phyloP scores from a whole-genome alignment of 2,329 filamentous ascomycete genomes.

The Colletotrichum simmondsii region DNA sequence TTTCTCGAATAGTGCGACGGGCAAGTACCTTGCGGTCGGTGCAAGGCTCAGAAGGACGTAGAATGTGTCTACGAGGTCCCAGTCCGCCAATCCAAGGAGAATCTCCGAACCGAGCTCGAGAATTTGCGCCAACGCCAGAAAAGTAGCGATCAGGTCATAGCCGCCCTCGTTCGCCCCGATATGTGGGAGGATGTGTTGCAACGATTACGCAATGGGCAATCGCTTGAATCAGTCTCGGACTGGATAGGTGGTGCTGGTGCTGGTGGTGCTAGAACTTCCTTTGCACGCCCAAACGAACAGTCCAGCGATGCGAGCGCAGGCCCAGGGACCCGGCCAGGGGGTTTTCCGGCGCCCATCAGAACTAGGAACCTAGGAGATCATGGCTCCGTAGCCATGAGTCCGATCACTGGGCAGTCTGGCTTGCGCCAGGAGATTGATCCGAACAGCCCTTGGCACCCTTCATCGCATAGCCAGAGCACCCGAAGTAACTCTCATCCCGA shows the following conservation, averaged over 20 bases:
- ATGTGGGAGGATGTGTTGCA: conserved; percentile 65
- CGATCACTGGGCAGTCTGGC: conserved; percentile 43
- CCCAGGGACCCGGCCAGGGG: conserved; percentile 39
- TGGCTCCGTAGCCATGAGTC: conserved; percentile 39
- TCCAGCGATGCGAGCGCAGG: conserved; percentile 37
- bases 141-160: conserved; percentile 65
- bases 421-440: conserved; percentile 53
- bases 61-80: conserved; percentile 72
- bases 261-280: conserved; percentile 43
- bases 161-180: conserved; percentile 62
- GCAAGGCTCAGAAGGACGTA: conserved; percentile 62
- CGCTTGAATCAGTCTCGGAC: conserved; percentile 65
- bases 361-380: conserved; percentile 22
- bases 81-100: conserved; percentile 72
- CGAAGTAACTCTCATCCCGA: conserved; percentile 60
- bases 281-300: conserved; percentile 40
- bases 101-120: conserved; percentile 70
- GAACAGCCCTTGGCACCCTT: conserved; percentile 61
- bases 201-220: conserved; percentile 64
- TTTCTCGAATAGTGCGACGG: conserved; percentile 65
- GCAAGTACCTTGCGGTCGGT: conserved; percentile 65
- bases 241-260: conserved; percentile 56
- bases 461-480: conserved; percentile 57
- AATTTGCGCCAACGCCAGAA: conserved; percentile 64
- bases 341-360: conserved; percentile 37